Evolutionary conservation across 208 protist genomes (phyloP).

Genomic region (Porcisia hertigi): DNA sequence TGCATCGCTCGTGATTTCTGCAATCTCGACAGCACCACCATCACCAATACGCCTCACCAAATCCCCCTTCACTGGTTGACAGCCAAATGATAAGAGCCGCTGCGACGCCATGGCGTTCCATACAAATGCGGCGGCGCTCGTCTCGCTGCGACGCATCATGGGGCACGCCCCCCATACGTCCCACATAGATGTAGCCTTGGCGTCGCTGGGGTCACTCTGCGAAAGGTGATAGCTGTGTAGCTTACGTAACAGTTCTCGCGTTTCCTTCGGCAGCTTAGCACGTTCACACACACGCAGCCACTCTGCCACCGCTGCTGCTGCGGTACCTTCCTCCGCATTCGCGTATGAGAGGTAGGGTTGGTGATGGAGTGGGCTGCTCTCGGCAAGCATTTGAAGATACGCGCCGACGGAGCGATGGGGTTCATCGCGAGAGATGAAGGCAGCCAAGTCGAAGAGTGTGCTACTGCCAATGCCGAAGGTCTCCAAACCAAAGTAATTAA

Average conservation of each 20-base stretch:
- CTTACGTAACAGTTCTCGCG: slow-evolving; percentile 29
- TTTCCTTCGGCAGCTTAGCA: slow-evolving; percentile 30
- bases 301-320: slow-evolving; percentile 35
- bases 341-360: slow-evolving; percentile 60
- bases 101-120: slow-evolving; percentile 89
- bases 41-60: slow-evolving; percentile 35
- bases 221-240: slow-evolving; percentile 38
- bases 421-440: slow-evolving; percentile 38
- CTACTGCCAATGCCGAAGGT: slow-evolving; percentile 63
- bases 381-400: slow-evolving; percentile 67
- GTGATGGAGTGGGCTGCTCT: slow-evolving; percentile 67
- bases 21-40: slow-evolving; percentile 6
- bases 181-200: slow-evolving; percentile 12
- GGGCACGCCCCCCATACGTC: slow-evolving; percentile 38
- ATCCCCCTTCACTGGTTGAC: slow-evolving; percentile 61
- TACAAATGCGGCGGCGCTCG: slow-evolving; percentile 65
- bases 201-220: background rate
- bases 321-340: slow-evolving; percentile 55
- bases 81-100: slow-evolving; percentile 47
- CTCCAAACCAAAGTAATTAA: slow-evolving; percentile 88
- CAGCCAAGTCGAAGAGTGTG: slow-evolving; percentile 62
- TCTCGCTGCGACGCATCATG: slow-evolving; percentile 16
- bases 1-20: slow-evolving; percentile 32
- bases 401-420: slow-evolving; percentile 39
- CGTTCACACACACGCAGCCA: slow-evolving; percentile 49